Conservation (phyloP, 1,284 basidiomycete species). For the Cutaneotrichosporon cavernicola region DNA sequence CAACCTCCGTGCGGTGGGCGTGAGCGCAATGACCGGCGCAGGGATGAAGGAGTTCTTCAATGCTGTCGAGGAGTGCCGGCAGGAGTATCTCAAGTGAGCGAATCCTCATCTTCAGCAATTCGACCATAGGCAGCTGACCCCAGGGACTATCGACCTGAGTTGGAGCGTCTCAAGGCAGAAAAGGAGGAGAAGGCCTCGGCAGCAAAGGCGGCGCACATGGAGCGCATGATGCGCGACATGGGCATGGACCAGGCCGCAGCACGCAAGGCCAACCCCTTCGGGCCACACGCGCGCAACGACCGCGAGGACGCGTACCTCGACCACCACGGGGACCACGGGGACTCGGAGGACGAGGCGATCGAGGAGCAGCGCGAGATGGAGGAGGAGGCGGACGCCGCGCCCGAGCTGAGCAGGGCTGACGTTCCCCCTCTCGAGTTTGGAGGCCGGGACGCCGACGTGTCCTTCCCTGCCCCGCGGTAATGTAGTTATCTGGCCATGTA, state of each 20-base stretch:
- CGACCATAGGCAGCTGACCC: neutral
- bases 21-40: constrained; percentile 90
- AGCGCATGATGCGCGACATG: constrained; percentile 81
- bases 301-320: constrained; percentile 41
- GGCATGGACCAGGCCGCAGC: constrained; percentile 65
- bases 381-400: constrained; percentile 54
- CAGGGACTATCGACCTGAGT: constrained; percentile 89
- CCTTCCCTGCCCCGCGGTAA: constrained; percentile 14
- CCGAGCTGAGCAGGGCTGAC: constrained; percentile 35
- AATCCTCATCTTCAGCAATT: too few species aligned
- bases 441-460: constrained; percentile 14
- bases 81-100: constrained; percentile 80
- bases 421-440: constrained; percentile 20
- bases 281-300: constrained; percentile 49
- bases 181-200: constrained; percentile 61
- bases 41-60: constrained; percentile 89
- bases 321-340: constrained; percentile 17
- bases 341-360: constrained; percentile 58
- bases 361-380: constrained; percentile 51
- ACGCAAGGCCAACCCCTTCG: constrained; percentile 56
- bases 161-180: constrained; percentile 65
- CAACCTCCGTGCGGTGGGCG: constrained; percentile 89
- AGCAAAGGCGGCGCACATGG: constrained; percentile 70
- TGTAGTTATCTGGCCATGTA: neutral
- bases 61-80: constrained; percentile 80